Conservation (phyloP, 805 yeast species). For the Metschnikowia noctiluminum region DNA sequence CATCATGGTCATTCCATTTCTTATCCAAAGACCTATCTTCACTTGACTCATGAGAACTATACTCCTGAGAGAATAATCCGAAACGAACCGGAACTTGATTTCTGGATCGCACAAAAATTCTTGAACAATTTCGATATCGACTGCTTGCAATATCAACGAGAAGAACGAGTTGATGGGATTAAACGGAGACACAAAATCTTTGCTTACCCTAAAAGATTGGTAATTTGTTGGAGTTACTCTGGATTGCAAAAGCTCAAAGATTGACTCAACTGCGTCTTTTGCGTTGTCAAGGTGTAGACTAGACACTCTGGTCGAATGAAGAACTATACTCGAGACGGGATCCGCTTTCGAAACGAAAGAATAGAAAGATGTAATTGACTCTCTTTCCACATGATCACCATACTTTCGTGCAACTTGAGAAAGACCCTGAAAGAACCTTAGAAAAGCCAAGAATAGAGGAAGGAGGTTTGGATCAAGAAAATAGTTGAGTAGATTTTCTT, state of each 20-base stretch:
- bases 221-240: conserved; percentile 11
- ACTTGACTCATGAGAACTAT: conserved; percentile 62
- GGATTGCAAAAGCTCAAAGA: conserved; percentile 27
- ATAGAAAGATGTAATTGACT: conserved; percentile 44
- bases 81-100: conserved; percentile 36
- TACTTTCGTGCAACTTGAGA: conserved; percentile 54
- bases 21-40: conserved; percentile 64
- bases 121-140: conserved; percentile 23
- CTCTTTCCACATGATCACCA: conserved; percentile 68
- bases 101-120: conserved; percentile 11
- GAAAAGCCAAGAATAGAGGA: conserved; percentile 41
- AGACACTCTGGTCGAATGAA: conserved; percentile 26
- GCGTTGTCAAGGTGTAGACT: conserved; percentile 16
- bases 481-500: conserved; percentile 13
- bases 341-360: conserved; percentile 49
- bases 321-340: conserved; percentile 41
- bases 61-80: conserved; percentile 59
- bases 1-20: conserved; percentile 60
- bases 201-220: conserved; percentile 40
- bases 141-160: conserved; percentile 40
- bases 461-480: conserved; percentile 38
- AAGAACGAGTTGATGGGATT: conserved; percentile 59
- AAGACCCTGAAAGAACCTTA: conserved; percentile 55
- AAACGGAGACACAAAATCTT: conserved; percentile 51
- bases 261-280: conserved; percentile 31